Evolutionary conservation across 495 filamentous ascomycete species (phyloP).

Genomic region (Podospora appendiculata): DNA sequence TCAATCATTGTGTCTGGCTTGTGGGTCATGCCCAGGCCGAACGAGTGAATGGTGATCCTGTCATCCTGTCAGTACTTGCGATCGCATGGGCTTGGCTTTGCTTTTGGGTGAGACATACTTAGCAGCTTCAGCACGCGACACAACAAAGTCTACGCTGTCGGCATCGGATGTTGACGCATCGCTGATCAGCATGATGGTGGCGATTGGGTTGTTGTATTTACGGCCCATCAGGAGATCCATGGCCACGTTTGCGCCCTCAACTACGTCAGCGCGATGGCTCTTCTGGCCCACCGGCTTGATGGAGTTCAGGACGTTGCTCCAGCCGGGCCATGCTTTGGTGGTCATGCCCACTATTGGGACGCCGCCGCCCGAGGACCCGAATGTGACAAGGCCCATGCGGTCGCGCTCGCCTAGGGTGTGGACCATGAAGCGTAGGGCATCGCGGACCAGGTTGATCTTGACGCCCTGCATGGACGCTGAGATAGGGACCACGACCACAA

Average conservation of each 20-base stretch:
- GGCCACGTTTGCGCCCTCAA: slow-evolving; percentile 95
- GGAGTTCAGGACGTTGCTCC: slow-evolving; percentile 78
- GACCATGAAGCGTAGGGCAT: slow-evolving; percentile 89
- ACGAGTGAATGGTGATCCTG: slow-evolving; percentile 92
- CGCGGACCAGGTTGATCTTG: slow-evolving; percentile 93
- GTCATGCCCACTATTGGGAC: slow-evolving; percentile 98
- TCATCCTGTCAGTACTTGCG: slow-evolving; percentile 8
- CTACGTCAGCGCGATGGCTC: slow-evolving; percentile 91
- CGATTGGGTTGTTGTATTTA: slow-evolving; percentile 92
- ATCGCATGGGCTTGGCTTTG: background rate
- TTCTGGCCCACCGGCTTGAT: slow-evolving; percentile 94
- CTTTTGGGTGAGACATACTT: slow-evolving; percentile 53
- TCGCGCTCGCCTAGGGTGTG: slow-evolving; percentile 87
- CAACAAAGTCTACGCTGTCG: slow-evolving; percentile 96
- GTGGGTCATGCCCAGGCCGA: slow-evolving; percentile 91
- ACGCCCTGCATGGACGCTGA: slow-evolving; percentile 98
- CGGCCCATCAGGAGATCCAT: slow-evolving; percentile 99
- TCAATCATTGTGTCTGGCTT: slow-evolving; percentile 99
- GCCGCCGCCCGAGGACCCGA: slow-evolving; percentile 89
- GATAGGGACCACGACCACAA: slow-evolving; percentile 94
- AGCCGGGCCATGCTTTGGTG: slow-evolving; percentile 85
- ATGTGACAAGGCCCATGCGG: slow-evolving; percentile 95
- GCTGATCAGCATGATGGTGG: slow-evolving; percentile 95
- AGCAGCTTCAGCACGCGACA: slow-evolving; percentile 93
- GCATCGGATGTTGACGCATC: slow-evolving; percentile 96